Percentiles rank a stretch among this genome's conserved stretches.
phyloP scores from a whole-genome alignment of 2,329 filamentous ascomycete species.

The Cylindrodendrum hubeiense region DNA sequence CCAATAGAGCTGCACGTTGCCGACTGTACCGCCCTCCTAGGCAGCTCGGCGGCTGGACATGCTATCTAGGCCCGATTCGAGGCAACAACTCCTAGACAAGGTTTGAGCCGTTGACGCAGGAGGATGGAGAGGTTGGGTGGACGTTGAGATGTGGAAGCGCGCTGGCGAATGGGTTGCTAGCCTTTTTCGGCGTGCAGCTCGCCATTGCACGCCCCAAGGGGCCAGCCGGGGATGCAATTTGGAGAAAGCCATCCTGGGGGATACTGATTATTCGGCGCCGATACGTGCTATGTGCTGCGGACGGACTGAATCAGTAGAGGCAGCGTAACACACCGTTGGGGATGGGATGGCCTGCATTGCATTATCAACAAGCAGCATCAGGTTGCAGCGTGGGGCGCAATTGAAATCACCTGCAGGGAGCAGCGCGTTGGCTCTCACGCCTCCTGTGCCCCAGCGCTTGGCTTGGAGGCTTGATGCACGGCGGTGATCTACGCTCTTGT shows the following conservation, averaged over 20 bases:
- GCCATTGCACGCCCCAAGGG: slow-evolving; percentile 14
- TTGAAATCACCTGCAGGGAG: slow-evolving; percentile 12
- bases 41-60: not conserved
- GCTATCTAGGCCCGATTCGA: slow-evolving; percentile 10
- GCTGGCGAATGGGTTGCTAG: not conserved
- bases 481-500: slow-evolving; percentile 4
- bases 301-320: not conserved
- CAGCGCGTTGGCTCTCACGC: not conserved
- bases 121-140: not conserved
- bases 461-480: slow-evolving; percentile 1
- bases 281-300: not conserved
- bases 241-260: slow-evolving; percentile 17
- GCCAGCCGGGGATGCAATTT: slow-evolving; percentile 28
- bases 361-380: slow-evolving; percentile 17
- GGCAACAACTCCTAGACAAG: slow-evolving; percentile 25
- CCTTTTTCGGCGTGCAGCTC: slow-evolving; percentile 1
- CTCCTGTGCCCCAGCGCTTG: not conserved
- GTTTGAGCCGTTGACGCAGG: slow-evolving; percentile 14
- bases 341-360: slow-evolving; percentile 8
- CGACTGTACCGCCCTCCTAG: not conserved
- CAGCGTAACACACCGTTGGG: not conserved
- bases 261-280: not conserved
- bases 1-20: slow-evolving; percentile 4
- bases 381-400: slow-evolving; percentile 11
- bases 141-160: slow-evolving; percentile 11